Evolutionary conservation across 108 stramenopile genomes (phyloP), one percentile per base, ranked within the genome.

Genomic region (Discostella stelligeroides): DNA sequence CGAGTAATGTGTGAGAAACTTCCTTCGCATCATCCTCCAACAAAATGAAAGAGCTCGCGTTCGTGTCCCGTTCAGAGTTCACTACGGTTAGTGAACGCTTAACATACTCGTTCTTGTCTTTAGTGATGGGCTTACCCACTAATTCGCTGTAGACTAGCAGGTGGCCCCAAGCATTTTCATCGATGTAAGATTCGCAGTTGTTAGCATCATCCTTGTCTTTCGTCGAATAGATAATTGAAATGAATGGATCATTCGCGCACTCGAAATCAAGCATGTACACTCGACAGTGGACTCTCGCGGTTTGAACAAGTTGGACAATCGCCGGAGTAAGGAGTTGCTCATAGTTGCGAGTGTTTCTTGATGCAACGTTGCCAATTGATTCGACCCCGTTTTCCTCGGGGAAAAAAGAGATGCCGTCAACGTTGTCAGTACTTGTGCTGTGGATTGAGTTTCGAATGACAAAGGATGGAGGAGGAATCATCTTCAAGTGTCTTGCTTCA

Each of bases 191-290:
- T 42, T 43, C 25, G 43, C 12, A 13, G 41, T 42, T 39, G n/a
- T n/a, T n/a, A n/a, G n/a, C n/a, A n/a, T n/a, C n/a, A n/a, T n/a
- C n/a, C n/a, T n/a, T n/a, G 17, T 61, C 41, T 25, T 61, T 43
- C n/a, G 11, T 17, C 2, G 43, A 0, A n/a, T 50, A 28, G 24
- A 65, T 49, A 49, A 23, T 25, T 2, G 49, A 2, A 34, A 34
- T 17, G 7, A 49, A 18, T 1, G 64, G n/a, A 65, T 50, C 48
- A 50, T 49, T 25, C 24, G 43, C 64, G 8, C 15, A 10, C 14
- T 27, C n/a, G 18, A 65, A 65, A 47, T 65, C 64, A 11, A 65
- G 64, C 64, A 49, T 49, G 5, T 65, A 65, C 7, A 20, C 29
- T 65, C 64, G n/a, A n/a, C n/a, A n/a, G n/a, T n/a, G n/a, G n/a